A percentile compares a stretch with the other conserved stretches of the same genome.
phyloP scores from a whole-genome alignment of 371 early-diverging fungal species.

The Syncephalastrum monosporum region DNA sequence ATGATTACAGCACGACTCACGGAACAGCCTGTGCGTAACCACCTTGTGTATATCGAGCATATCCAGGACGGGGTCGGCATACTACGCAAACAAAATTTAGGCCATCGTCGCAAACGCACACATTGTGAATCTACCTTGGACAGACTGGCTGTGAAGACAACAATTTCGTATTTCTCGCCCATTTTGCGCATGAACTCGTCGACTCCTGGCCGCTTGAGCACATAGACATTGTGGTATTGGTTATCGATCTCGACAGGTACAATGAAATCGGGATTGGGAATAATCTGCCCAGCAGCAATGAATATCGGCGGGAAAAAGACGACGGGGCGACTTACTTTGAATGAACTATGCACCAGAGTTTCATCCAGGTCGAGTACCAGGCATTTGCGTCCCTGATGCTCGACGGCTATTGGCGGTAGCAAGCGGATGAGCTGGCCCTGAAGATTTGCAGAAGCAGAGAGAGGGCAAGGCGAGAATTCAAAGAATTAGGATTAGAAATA shows the following conservation, averaged over 20 bases:
- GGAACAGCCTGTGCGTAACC: conserved; percentile 89
- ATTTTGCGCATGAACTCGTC: conserved; percentile 87
- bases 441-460: background rate
- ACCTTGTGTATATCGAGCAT: conserved; percentile 84
- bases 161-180: conserved; percentile 89
- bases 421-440: conserved; percentile 33
- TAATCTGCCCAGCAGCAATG: conserved; percentile 40
- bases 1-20: conserved; percentile 94
- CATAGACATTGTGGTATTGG: conserved; percentile 91
- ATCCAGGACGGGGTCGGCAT: conserved; percentile 96
- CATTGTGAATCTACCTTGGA: conserved; percentile 68
- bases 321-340: conserved; percentile 40
- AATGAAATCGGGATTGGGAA: conserved; percentile 82
- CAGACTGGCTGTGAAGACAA: conserved; percentile 95
- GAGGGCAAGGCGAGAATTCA: background rate
- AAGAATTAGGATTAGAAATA: conserved; percentile 4
- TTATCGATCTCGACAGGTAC: conserved; percentile 91
- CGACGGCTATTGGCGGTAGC: conserved; percentile 38
- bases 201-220: conserved; percentile 93
- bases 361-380: conserved; percentile 69
- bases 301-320: background rate
- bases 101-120: background rate
- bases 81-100: conserved; percentile 52
- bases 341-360: conserved; percentile 65
- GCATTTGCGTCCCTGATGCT: conserved; percentile 46